phyloP scores from a whole-genome alignment of 306 rosid genomes.

The Luffa acutangula region DNA sequence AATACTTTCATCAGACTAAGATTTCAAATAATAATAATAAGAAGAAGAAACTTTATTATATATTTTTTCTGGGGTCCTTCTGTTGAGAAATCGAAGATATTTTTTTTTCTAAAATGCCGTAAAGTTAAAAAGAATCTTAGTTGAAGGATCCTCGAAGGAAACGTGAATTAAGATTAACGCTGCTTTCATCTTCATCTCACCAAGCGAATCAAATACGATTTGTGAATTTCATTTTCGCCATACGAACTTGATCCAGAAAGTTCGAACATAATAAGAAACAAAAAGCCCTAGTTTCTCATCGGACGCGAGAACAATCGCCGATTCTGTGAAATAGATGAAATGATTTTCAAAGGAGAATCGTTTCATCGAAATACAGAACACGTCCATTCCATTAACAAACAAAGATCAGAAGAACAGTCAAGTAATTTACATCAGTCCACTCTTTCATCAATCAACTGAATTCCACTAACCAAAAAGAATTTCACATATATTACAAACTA shows the following conservation, averaged over 20 bases:
- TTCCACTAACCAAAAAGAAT: background rate
- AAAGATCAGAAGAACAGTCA: background rate
- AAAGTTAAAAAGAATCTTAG: too few relatives aligned
- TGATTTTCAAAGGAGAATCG: background rate
- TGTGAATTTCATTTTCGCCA: background rate
- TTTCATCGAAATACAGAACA: background rate
- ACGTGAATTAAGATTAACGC: background rate
- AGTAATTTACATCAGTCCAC: background rate
- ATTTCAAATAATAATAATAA: too few relatives aligned
- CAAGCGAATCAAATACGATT: background rate
- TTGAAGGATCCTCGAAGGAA: too few relatives aligned
- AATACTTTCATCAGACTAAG: background rate
- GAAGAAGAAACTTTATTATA: too few relatives aligned
- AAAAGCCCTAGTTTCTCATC: background rate
- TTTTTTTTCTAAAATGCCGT: too few relatives aligned
- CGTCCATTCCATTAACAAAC: background rate
- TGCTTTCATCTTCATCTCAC: background rate
- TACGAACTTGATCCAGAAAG: background rate
- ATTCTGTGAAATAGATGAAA: background rate
- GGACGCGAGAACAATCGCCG: background rate
- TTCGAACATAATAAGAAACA: background rate
- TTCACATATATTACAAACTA: background rate
- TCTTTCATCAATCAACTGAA: background rate
- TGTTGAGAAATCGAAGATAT: background rate
- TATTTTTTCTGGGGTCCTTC: too few relatives aligned